phyloP scores from a whole-genome alignment of 108 stramenopile species.

The Cyclotella cryptica region DNA sequence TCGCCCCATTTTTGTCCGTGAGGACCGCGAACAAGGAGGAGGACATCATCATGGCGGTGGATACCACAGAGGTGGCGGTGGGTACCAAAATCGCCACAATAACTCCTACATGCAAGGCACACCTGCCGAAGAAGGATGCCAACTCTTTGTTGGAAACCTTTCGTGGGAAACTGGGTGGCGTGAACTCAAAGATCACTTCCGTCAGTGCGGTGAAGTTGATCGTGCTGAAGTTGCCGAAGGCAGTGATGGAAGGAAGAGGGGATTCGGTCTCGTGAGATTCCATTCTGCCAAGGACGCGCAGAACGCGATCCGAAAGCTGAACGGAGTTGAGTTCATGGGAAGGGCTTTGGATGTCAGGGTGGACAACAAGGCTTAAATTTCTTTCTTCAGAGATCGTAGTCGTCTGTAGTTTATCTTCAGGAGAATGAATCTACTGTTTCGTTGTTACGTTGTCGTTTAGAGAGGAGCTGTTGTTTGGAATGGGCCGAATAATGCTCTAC shows the following conservation, averaged over 20 bases:
- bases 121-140: conserved; percentile 46
- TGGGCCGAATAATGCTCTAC: conserved; percentile 33
- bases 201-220: conserved; percentile 74
- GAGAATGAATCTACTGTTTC: background rate
- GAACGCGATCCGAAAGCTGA: conserved; percentile 77
- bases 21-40: conserved; percentile 76
- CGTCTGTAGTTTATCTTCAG: background rate
- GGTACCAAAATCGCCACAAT: conserved; percentile 12
- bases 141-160: conserved; percentile 90
- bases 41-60: conserved; percentile 58
- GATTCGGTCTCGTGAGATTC: conserved; percentile 91
- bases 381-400: background rate
- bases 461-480: conserved; percentile 33
- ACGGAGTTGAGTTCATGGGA: conserved; percentile 84
- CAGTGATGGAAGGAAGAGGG: conserved; percentile 74
- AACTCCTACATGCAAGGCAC: conserved; percentile 30
- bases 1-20: conserved; percentile 86
- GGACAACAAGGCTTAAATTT: conserved; percentile 69
- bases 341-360: conserved; percentile 73
- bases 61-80: conserved; percentile 9
- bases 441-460: conserved; percentile 5
- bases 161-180: conserved; percentile 79
- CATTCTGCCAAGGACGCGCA: conserved; percentile 79
- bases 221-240: conserved; percentile 76
- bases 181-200: conserved; percentile 91